Evolutionary conservation across 2,329 filamentous ascomycete species (phyloP), one percentile per base, ranked within the genome.

Genomic region (Cladophialophora carrionii): DNA sequence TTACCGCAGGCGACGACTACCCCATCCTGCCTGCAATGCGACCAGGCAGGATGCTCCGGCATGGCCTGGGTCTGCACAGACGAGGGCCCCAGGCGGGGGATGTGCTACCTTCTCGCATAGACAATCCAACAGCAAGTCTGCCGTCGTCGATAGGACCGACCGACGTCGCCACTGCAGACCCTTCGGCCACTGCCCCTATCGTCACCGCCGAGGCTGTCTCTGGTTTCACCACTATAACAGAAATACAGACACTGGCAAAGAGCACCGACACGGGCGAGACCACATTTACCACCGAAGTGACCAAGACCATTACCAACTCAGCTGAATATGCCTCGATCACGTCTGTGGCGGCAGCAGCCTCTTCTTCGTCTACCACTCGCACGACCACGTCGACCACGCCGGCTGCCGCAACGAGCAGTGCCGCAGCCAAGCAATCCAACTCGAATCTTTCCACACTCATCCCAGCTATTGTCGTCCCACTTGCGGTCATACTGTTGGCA

Each of bases 341-440:
- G 3, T 65, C 68, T 43, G 37, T 43, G 29, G 66, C 67, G 2
- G 68, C 63, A 12, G 56, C 68, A 34, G 31, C 34, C 6, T 34
- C 63, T 73, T 78, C 24, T 74, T 74, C 48, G 75, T 77, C 24
- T 76, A 78, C 12, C 78, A 20, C n/a, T 32, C 79, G 32, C 73
- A 77, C 66, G 76, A 80, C 69, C 72, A 74, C 61, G 68, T 77
- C 55, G 73, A 73, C 67, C 73, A 77, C 2, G 69, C 78, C 24
- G 71, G 77, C 14, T 72, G 78, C 12, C 72, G 77, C 68, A 70
- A 77, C 43, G 74, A 78, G 51, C 73, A 78, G 68, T 73, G 74
- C 53, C 61, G 78, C 43, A 73, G 76, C 37, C 73, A 74, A 51
- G 71, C 75, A 24, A 61, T 71, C 17, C 62, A 77, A n/a, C 70